Evolutionary conservation across 108 stramenopile genomes (phyloP).

Genomic region (Chaetoceros tenuissimus): DNA sequence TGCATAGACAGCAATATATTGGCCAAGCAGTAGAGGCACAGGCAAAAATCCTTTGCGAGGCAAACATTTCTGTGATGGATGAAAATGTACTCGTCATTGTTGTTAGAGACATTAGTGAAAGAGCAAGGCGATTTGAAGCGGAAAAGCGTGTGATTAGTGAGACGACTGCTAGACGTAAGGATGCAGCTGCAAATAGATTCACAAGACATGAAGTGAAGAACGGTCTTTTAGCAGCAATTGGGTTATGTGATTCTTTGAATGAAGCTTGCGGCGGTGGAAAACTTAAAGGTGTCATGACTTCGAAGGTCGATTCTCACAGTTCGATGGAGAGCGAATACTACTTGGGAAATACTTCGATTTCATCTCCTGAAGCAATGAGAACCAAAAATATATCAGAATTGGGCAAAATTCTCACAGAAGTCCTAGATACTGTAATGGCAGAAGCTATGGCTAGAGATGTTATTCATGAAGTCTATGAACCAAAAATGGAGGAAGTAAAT

Average conservation of each 20-base stretch:
- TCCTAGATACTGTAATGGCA: slow-evolving; percentile 36
- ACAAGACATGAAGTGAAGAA: slow-evolving; percentile 66
- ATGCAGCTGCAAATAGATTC: slow-evolving; percentile 54
- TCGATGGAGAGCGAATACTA: no score
- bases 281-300: no score
- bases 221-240: slow-evolving; percentile 48
- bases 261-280: background rate
- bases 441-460: slow-evolving; percentile 61
- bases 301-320: no score
- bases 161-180: slow-evolving; percentile 44
- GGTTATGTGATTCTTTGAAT: slow-evolving; percentile 15
- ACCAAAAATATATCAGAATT: no score
- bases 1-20: no score
- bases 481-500: slow-evolving; percentile 16
- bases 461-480: slow-evolving; percentile 29
- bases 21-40: no score
- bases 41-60: slow-evolving; percentile 30
- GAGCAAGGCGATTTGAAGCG: slow-evolving; percentile 46
- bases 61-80: slow-evolving; percentile 23
- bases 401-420: slow-evolving; percentile 39
- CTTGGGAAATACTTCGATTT: background rate
- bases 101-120: slow-evolving; percentile 56
- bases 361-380: no score
- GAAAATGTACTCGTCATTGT: slow-evolving; percentile 35
- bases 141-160: slow-evolving; percentile 46